Percentiles rank a stretch among this genome's conserved stretches.
Evolutionary conservation across 345 rosid species (phyloP).

Genomic region (Aegle marmelos): DNA sequence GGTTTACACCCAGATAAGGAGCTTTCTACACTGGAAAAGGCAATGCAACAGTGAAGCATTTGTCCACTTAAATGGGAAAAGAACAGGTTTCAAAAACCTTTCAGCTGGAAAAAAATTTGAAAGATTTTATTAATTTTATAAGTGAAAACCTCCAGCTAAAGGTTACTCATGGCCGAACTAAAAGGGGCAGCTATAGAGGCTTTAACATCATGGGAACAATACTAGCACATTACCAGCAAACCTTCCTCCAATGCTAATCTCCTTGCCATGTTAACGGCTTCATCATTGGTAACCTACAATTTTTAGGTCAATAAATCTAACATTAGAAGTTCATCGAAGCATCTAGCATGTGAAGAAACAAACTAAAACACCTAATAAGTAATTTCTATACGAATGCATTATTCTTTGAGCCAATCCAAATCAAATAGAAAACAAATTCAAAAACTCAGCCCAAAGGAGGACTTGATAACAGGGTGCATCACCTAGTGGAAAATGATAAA

Average conservation of each 20-base stretch:
- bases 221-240: conserved; percentile 58
- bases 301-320: conserved; percentile 1
- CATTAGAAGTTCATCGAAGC: not conserved
- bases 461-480: not conserved
- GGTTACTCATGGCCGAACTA: not conserved
- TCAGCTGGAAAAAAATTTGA: not conserved
- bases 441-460: not conserved
- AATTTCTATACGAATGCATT: not conserved
- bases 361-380: not conserved
- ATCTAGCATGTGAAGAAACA: not conserved
- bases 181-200: not conserved
- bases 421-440: not conserved
- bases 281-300: conserved; percentile 67
- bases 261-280: conserved; percentile 91
- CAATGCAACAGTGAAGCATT: not conserved
- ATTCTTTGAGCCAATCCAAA: not conserved
- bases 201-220: conserved; percentile 5
- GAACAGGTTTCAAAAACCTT: not conserved
- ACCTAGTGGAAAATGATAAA: not conserved
- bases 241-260: conserved; percentile 90
- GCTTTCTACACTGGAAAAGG: not conserved
- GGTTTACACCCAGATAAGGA: not conserved
- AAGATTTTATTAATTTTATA: not conserved
- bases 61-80: not conserved
- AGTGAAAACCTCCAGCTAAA: not conserved